Evolutionary conservation across 768 basidiomycete genomes (phyloP).

Genomic region (Kwoniella bestiolae): DNA sequence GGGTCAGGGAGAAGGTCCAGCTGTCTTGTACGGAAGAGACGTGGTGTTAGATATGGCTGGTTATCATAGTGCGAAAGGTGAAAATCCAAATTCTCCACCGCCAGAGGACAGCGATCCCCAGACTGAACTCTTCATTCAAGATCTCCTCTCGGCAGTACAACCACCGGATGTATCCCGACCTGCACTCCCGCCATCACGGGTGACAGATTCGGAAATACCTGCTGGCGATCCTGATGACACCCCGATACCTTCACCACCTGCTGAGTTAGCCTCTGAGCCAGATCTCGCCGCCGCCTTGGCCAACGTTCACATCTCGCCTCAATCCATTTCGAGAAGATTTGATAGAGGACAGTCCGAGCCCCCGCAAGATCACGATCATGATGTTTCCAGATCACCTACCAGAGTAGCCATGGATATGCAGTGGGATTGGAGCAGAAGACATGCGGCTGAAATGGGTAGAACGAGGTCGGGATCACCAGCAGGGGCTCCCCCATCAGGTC

Average conservation of each 20-base stretch:
- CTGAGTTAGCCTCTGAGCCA: constrained; percentile 21
- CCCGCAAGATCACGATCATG: constrained; percentile 26
- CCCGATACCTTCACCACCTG: constrained; percentile 41
- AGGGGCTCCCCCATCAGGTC: neutral
- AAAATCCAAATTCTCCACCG: constrained; percentile 13
- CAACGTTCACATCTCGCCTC: constrained; percentile 12
- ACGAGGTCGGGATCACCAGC: constrained; percentile 12
- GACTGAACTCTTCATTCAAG: constrained; percentile 24
- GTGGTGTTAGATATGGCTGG: constrained; percentile 82
- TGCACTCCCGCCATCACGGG: constrained; percentile 25
- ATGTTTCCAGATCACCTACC: constrained; percentile 11
- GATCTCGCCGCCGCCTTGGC: constrained; percentile 21
- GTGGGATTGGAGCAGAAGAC: constrained; percentile 94
- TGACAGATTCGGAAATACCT: constrained; percentile 28
- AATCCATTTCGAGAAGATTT: constrained; percentile 16
- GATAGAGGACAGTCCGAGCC: constrained; percentile 47
- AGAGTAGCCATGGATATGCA: constrained; percentile 66
- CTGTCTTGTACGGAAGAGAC: constrained; percentile 70
- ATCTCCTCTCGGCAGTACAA: constrained; percentile 26
- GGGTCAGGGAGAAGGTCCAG: constrained; percentile 62
- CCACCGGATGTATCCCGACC: constrained; percentile 30
- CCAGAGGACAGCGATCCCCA: constrained; percentile 18
- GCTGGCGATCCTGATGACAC: constrained; percentile 53
- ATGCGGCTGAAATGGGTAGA: constrained; percentile 6
- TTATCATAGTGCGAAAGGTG: constrained; percentile 60